Conservation (phyloP, 352 stramenopile genomes). For the Phytophthora pistaciae region DNA sequence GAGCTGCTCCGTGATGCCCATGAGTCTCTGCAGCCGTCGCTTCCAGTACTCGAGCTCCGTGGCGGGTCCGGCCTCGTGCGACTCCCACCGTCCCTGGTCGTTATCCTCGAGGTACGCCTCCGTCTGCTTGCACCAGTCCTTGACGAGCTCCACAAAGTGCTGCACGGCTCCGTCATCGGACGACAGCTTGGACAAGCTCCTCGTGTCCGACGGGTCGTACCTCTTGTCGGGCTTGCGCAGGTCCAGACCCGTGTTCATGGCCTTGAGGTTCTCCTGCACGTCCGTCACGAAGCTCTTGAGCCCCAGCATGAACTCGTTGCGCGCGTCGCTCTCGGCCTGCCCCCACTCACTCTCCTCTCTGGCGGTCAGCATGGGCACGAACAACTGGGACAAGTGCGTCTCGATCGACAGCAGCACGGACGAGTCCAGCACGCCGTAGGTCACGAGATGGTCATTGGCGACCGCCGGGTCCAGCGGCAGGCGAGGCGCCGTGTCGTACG, state of each 20-base stretch:
- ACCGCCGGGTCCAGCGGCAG: slow-evolving; percentile 60
- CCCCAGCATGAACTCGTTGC: slow-evolving; percentile 87
- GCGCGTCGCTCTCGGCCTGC: slow-evolving; percentile 64
- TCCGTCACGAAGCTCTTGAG: slow-evolving; percentile 85
- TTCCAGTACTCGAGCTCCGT: slow-evolving; percentile 92
- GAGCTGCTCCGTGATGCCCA: slow-evolving; percentile 90
- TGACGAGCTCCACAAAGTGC: slow-evolving; percentile 90
- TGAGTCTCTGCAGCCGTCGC: slow-evolving; percentile 80
- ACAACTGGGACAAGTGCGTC: slow-evolving; percentile 77
- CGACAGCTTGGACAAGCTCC: slow-evolving; percentile 74
- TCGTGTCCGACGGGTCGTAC: slow-evolving; percentile 77
- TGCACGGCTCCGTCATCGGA: slow-evolving; percentile 73
- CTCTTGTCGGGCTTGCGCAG: slow-evolving; percentile 88
- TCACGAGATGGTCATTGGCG: slow-evolving; percentile 77
- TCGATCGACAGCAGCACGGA: slow-evolving; percentile 79
- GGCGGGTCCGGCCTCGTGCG: slow-evolving; percentile 79
- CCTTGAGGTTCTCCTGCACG: slow-evolving; percentile 91
- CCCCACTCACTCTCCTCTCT: slow-evolving; percentile 65
- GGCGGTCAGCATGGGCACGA: slow-evolving; percentile 60
- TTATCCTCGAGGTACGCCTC: slow-evolving; percentile 89
- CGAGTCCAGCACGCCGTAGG: slow-evolving; percentile 76
- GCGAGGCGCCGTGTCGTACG: slow-evolving; percentile 24
- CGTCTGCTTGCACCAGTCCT: slow-evolving; percentile 91
- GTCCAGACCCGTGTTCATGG: slow-evolving; percentile 89
- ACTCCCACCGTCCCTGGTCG: slow-evolving; percentile 84